These are phyloP conservation scores for Trebouxiophyceae sp. DNA, from an alignment of 163 green algal species.

Conservation along the genomic window DNA sequence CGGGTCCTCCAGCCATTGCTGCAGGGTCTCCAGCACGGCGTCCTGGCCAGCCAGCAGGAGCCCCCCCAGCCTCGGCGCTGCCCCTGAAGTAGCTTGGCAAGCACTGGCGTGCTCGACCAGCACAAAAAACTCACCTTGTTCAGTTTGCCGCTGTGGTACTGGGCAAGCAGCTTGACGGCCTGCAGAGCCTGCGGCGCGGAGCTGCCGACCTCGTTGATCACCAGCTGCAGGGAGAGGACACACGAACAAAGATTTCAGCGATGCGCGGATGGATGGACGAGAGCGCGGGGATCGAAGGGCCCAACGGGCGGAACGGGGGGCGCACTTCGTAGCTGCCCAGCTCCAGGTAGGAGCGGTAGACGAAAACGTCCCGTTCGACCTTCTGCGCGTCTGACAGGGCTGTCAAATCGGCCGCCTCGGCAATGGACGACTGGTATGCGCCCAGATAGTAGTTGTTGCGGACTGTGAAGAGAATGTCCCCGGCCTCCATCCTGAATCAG, in stretches of 20 bases:
- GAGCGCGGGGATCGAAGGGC: neutral
- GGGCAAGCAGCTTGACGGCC: slow-evolving; percentile 83
- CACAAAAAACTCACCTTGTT: too few species aligned
- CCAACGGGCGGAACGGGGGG: neutral
- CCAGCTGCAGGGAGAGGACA: slow-evolving; percentile 59
- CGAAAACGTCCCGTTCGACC: slow-evolving; percentile 75
- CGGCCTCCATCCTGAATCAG: too few species aligned
- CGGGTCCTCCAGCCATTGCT: slow-evolving; percentile 70
- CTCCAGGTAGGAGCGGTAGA: slow-evolving; percentile 95
- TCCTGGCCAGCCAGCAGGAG: slow-evolving; percentile 39
- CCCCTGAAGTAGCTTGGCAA: too few species aligned
- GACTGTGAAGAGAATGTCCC: slow-evolving; percentile 71
- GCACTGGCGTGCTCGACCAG: too few species aligned
- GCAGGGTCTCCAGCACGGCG: slow-evolving; percentile 45
- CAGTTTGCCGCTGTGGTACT: slow-evolving; percentile 51
- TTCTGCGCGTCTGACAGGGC: slow-evolving; percentile 63
- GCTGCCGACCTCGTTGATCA: slow-evolving; percentile 78
- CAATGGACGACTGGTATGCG: slow-evolving; percentile 86
- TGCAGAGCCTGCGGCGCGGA: slow-evolving; percentile 66
- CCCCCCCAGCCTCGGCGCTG: too few species aligned
- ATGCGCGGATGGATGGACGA: too few species aligned
- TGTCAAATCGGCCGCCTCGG: slow-evolving; percentile 75
- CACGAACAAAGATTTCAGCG: too few species aligned
- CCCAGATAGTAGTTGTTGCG: slow-evolving; percentile 92
- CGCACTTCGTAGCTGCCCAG: slow-evolving; percentile 81